phyloP scores from a whole-genome alignment of 1,284 basidiomycete genomes.

The Malassezia equina region DNA sequence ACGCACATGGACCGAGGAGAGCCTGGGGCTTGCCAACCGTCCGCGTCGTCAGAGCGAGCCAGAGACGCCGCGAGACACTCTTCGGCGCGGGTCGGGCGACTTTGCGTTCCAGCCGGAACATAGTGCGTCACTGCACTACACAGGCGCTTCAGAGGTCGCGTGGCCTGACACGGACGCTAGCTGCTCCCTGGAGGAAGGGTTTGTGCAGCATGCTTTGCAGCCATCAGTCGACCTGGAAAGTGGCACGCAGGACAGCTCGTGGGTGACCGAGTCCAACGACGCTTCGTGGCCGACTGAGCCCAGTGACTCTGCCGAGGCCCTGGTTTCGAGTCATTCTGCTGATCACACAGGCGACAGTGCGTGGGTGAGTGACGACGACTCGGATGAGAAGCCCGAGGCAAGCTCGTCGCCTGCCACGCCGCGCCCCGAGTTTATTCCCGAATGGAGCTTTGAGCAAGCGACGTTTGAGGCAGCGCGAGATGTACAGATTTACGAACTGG shows the following conservation, averaged over 20 bases:
- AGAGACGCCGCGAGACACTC: background rate
- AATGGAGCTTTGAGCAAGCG: slow-evolving; percentile 19
- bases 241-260: background rate
- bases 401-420: background rate
- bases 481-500: slow-evolving; percentile 3
- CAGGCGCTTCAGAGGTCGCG: background rate
- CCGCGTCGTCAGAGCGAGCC: background rate
- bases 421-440: slow-evolving; percentile 18
- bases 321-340: background rate
- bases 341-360: background rate
- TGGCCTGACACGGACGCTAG: slow-evolving; percentile 6
- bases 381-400: background rate
- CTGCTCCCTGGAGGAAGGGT: background rate
- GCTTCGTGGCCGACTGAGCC: background rate
- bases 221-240: background rate
- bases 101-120: background rate
- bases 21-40: background rate
- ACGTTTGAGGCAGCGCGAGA: slow-evolving; percentile 15
- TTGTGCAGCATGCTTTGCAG: background rate
- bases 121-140: background rate
- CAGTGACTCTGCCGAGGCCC: background rate
- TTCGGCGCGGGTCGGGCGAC: background rate
- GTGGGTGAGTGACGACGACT: slow-evolving; percentile 11
- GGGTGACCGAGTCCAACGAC: background rate
- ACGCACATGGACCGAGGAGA: background rate